A percentile compares a stretch with the other conserved stretches of the same genome.
Conservation (phyloP, 2,329 filamentous ascomycete species). For the Neospermospora avenae region DNA sequence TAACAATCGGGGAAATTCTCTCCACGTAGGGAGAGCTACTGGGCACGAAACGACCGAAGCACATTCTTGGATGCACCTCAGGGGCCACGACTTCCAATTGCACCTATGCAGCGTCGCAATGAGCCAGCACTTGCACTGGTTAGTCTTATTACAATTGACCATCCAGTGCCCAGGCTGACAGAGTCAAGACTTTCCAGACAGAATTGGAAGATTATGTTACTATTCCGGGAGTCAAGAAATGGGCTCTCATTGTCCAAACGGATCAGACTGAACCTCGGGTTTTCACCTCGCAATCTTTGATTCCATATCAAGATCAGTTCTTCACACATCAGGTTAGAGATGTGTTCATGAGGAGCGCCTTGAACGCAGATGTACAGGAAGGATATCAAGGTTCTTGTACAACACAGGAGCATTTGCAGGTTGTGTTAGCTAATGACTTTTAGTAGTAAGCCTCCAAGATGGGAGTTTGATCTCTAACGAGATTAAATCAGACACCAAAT, state of each 20-base stretch:
- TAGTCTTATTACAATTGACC: background rate
- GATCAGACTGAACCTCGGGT: constrained; percentile 26
- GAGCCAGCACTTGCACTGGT: background rate
- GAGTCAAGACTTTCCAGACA: constrained; percentile 24
- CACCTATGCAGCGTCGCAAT: no score
- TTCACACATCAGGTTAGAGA: constrained; percentile 14
- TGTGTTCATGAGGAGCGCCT: background rate
- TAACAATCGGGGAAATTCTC: no score
- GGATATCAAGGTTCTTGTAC: background rate
- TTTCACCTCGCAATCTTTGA: constrained; percentile 26
- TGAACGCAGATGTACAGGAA: background rate
- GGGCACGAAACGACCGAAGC: no score
- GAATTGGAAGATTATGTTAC: constrained; percentile 27
- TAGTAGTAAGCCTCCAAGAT: constrained; percentile 19
- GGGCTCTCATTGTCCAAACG: constrained; percentile 26
- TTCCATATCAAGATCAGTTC: constrained; percentile 19
- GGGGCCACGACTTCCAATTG: no score
- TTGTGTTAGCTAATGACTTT: background rate
- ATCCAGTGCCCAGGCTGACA: constrained; percentile 6
- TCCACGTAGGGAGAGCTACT: no score
- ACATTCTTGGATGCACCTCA: no score
- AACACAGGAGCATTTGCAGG: background rate
- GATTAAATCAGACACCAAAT: background rate
- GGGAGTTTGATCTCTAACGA: constrained; percentile 14
- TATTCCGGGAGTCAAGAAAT: constrained; percentile 25